Base-by-base conservation (phyloP, 1,284 basidiomycete genomes). In the Schizophyllum commune region DNA sequence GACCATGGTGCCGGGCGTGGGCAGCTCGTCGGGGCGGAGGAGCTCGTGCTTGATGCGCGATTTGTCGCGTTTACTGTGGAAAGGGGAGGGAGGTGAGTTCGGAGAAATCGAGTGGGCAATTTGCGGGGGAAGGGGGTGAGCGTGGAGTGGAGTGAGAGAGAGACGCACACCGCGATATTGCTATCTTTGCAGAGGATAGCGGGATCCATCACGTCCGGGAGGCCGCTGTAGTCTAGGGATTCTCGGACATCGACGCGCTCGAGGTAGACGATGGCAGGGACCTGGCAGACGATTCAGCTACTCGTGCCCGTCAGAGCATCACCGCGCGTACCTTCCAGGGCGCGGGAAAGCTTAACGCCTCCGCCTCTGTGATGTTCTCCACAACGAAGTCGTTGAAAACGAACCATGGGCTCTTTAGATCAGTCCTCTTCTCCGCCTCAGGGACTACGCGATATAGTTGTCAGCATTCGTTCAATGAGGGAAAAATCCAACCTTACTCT, bases 321-420 rank as follows among this genome's bases (percentile, higher is more conserved):
- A 59, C 7, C 32, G 32, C 82, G 84, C 79, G 89, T 39, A 91
- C 93, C 82, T 99, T 98, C 96, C 96, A 99, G 53, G 78, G 80
- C n/a, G 83, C 88, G 4, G 90, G 83, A 70, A 98, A 96, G 67
- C 89, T 86, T 60, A 98, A 75, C 0, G 92, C 96, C 65, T 98
- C 96, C 32, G 85, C 82, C 72, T 96, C 91, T 0, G 86, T 77
- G 27, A 98, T 84, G 60, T 91, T 91, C 55, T 83, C 82, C 5
- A 99, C 97, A 1, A 91, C 81, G 71, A 99, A 99, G 72, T 99
- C 96, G 71, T 99, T 99, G 83, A 99, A 99, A 62, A 99, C 75
- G 70, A 91, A 89, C 96, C 96, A 99, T 1, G 86, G 83, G 56
- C 84, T 85, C 13, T 72, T 70, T 1, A 73, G 66, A 58, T 77